A percentile compares a stretch with the other conserved stretches of the same genome.
Conservation (phyloP, 345 rosid genomes). For the Lenwebbia sp. region DNA sequence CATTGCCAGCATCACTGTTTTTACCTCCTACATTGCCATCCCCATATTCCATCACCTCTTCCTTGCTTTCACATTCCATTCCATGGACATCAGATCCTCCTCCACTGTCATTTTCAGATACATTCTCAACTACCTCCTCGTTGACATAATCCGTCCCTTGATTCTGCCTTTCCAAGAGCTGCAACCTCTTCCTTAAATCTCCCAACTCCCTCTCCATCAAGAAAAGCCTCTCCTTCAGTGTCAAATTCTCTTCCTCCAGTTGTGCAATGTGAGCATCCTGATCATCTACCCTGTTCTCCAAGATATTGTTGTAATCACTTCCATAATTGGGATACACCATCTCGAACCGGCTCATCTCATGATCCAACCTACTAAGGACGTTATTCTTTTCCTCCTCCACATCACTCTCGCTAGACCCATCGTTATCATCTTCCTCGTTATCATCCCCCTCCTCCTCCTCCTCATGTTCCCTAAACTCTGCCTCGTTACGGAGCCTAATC, state of each 20-base stretch:
- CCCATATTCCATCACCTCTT: slow-evolving; percentile 2
- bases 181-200: slow-evolving; percentile 84
- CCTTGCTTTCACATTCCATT: slow-evolving; percentile 7
- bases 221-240: slow-evolving; percentile 84
- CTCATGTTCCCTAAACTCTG: slow-evolving; percentile 39
- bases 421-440: slow-evolving; percentile 55
- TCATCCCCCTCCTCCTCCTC: slow-evolving; percentile 51
- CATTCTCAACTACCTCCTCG: slow-evolving; percentile 55
- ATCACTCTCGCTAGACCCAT: slow-evolving; percentile 90
- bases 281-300: slow-evolving; percentile 97
- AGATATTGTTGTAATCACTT: slow-evolving; percentile 48
- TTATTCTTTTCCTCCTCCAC: slow-evolving; percentile 90
- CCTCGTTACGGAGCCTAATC: slow-evolving; percentile 63
- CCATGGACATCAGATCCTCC: slow-evolving; percentile 45
- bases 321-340: slow-evolving; percentile 82
- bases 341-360: slow-evolving; percentile 94
- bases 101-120: slow-evolving; percentile 60
- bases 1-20: neutral
- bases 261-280: slow-evolving; percentile 91
- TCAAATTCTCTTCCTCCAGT: slow-evolving; percentile 90
- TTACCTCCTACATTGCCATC: neutral
- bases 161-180: slow-evolving; percentile 64
- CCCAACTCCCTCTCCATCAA: slow-evolving; percentile 88
- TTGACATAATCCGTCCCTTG: slow-evolving; percentile 37
- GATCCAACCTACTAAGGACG: slow-evolving; percentile 92